Evolutionary conservation across 495 filamentous ascomycete species (phyloP).

Genomic region (Penicillium manginii): DNA sequence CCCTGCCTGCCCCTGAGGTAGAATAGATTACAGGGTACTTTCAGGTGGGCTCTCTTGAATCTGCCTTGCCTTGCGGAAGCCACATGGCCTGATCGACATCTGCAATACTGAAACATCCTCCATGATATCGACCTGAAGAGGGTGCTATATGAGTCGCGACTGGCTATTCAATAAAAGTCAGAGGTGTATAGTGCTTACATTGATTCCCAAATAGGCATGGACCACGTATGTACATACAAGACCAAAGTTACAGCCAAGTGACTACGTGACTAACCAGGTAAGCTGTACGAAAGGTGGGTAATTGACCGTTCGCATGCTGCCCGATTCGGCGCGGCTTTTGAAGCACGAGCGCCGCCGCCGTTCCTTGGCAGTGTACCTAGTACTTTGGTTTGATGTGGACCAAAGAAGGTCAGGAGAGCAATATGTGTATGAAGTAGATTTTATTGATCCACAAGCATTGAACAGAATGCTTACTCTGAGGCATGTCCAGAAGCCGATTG

Average conservation of each 20-base stretch:
- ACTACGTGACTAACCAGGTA: background rate
- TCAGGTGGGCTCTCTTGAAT: constrained; percentile 4
- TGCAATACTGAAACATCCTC: constrained; percentile 10
- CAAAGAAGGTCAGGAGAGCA: background rate
- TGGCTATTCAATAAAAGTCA: background rate
- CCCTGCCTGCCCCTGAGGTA: background rate
- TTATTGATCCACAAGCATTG: background rate
- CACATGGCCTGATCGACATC: constrained; percentile 19
- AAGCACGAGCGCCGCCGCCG: background rate
- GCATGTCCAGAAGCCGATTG: background rate
- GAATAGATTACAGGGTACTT: background rate
- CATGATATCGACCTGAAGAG: constrained; percentile 4
- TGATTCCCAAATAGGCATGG: background rate
- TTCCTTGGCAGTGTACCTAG: background rate
- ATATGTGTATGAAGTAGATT: background rate
- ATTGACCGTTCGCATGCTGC: background rate
- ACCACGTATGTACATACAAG: background rate
- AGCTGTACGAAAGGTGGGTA: background rate
- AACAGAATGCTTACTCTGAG: background rate
- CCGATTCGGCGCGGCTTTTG: background rate
- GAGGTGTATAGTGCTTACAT: constrained; percentile 2
- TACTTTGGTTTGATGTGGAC: background rate
- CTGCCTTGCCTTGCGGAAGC: constrained; percentile 15
- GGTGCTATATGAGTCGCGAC: background rate
- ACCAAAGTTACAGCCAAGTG: background rate